Base-by-base conservation (phyloP, 176 grass and related monocot species). In the Neostapfia colusana region DNA sequence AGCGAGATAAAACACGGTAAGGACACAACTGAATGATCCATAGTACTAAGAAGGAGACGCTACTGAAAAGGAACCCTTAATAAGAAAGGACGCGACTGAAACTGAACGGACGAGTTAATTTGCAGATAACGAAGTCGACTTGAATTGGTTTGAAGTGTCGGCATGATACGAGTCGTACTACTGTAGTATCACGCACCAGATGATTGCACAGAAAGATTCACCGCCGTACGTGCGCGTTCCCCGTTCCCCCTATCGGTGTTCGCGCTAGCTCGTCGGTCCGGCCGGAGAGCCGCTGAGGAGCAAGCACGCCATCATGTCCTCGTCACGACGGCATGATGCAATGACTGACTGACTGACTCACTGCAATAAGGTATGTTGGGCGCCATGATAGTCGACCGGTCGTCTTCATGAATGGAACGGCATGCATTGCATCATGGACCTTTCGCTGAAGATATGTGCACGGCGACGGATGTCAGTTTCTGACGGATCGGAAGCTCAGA, bases 251-350 rank as follows among this genome's bases (percentile, higher is more conserved):
- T n/a, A n/a, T n/a, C n/a, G n/a, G n/a, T n/a, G n/a, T n/a, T n/a
- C n/a, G n/a, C n/a, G n/a, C n/a, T n/a, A n/a, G n/a, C n/a, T n/a
- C n/a, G n/a, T n/a, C n/a, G n/a, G n/a, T n/a, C n/a, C n/a, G n/a
- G n/a, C n/a, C n/a, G n/a, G n/a, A 31, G 58, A 27, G 62, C 23
- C 12, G 42, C 11, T 14, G 43, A 13, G 11, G 43, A 45, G 43
- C 43, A 34, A 44, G 24, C 54, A 0, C 8, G n/a, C n/a, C n/a
- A 80, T 42, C 20, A 23, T 61, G 54, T 44, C 21, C 16, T 18
- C 27, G 77, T 59, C 51, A 59, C 25, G 13, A 68, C 39, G 8
- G 66, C 36, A 80, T 70, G 66, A 80, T 80, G 9, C 58, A 63
- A 23, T 56, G 34, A 12, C 43, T 45, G 46, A 49, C 31, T 31